A percentile compares a stretch with the other conserved stretches of the same genome.
phyloP scores from a whole-genome alignment of 164 flowering plant species.

The Echeveria elegans region DNA sequence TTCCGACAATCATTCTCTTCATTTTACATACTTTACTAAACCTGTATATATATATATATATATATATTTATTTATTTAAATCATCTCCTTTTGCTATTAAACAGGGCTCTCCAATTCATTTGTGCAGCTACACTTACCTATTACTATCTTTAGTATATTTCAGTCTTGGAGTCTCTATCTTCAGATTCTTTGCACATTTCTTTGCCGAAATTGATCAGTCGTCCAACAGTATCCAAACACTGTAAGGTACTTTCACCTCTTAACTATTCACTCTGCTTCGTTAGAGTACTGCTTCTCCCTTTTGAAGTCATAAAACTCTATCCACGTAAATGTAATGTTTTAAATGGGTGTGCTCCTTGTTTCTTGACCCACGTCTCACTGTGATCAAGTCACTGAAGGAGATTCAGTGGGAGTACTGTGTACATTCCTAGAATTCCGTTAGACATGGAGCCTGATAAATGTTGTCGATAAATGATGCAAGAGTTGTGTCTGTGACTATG shows the following conservation, averaged over 20 bases:
- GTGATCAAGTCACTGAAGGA: too few species aligned
- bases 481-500: background rate
- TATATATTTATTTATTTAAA: background rate
- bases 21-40: background rate
- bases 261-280: background rate
- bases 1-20: constrained; percentile 5
- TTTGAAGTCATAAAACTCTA: too few species aligned
- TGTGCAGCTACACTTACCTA: background rate
- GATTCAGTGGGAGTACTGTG: too few species aligned
- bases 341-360: too few species aligned
- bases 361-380: too few species aligned
- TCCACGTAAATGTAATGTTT: too few species aligned
- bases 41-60: too few species aligned
- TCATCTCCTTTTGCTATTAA: background rate
- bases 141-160: background rate
- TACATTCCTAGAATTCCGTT: too few species aligned
- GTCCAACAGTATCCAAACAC: background rate
- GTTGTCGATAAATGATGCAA: background rate
- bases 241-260: background rate
- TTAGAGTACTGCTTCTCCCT: constrained; percentile 1
- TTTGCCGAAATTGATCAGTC: background rate
- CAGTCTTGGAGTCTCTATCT: background rate
- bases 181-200: background rate
- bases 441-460: background rate
- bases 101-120: background rate